Percentiles rank a stretch among this genome's conserved stretches.
These are phyloP conservation scores for Salix udensis DNA, from an alignment of 345 rosid species.

Conservation along the genomic window DNA sequence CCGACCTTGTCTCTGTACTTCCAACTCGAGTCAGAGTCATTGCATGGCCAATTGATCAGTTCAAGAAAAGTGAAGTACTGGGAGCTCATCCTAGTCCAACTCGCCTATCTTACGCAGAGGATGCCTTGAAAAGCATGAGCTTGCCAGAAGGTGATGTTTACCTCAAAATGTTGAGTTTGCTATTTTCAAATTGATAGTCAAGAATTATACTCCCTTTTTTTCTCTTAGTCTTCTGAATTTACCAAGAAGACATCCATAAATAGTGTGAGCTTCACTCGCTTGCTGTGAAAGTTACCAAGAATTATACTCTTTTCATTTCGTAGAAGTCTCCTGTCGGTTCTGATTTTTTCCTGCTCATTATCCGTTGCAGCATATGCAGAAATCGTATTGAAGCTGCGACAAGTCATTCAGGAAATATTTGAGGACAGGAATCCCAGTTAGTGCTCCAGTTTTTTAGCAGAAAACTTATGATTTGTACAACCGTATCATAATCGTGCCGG, in stretches of 20 bases:
- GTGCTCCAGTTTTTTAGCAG: not conserved
- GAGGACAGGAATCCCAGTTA: slow-evolving; percentile 35
- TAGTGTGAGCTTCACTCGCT: no score
- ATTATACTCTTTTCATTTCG: not conserved
- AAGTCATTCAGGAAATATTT: slow-evolving; percentile 56
- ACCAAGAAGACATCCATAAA: no score
- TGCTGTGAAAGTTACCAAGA: no score
- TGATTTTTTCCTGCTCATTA: slow-evolving; percentile 5
- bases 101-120: slow-evolving; percentile 82
- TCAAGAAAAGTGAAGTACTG: slow-evolving; percentile 42
- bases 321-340: not conserved
- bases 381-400: slow-evolving; percentile 65
- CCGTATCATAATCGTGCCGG: not conserved
- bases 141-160: slow-evolving; percentile 73
- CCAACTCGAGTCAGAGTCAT: slow-evolving; percentile 75
- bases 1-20: slow-evolving; percentile 69
- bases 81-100: slow-evolving; percentile 43
- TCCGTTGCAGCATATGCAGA: slow-evolving; percentile 76
- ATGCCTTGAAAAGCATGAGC: slow-evolving; percentile 71
- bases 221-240: no score
- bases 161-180: not conserved
- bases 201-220: no score
- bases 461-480: not conserved
- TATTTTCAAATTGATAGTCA: not conserved
- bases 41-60: slow-evolving; percentile 68